Evolutionary conservation across 257 asterid genomes (phyloP).

Genomic region (Oldenlandia corymbosa): DNA sequence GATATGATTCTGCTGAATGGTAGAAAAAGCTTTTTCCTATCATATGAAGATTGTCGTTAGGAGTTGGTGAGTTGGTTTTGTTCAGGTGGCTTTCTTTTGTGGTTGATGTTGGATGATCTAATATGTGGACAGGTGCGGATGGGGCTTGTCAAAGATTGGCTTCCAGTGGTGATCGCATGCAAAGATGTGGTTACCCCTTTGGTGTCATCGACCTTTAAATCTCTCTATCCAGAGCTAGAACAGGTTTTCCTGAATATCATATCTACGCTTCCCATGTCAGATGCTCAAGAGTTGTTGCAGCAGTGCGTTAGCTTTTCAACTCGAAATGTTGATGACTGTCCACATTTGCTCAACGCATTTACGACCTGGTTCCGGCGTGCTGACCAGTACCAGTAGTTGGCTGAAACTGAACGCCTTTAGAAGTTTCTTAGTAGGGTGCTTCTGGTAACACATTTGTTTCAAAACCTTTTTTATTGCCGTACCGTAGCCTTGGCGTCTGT

Average conservation of each 20-base stretch:
- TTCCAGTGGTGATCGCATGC: slow-evolving; percentile 80
- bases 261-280: slow-evolving; percentile 81
- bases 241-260: slow-evolving; percentile 72
- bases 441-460: too few relatives aligned
- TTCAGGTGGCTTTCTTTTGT: too few relatives aligned
- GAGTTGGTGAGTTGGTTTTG: too few relatives aligned
- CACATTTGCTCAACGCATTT: slow-evolving; percentile 79
- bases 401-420: too few relatives aligned
- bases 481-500: neutral
- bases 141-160: slow-evolving; percentile 89
- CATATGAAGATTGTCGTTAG: too few relatives aligned
- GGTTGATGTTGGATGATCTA: neutral
- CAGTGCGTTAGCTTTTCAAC: slow-evolving; percentile 90
- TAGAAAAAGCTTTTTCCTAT: too few relatives aligned
- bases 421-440: too few relatives aligned
- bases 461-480: too few relatives aligned
- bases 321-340: slow-evolving; percentile 79
- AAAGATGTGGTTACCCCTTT: slow-evolving; percentile 49
- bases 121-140: slow-evolving; percentile 50
- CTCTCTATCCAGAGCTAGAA: slow-evolving; percentile 66
- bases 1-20: too few relatives aligned
- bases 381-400: slow-evolving; percentile 32
- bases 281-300: slow-evolving; percentile 65
- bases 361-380: slow-evolving; percentile 96
- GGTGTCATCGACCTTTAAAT: slow-evolving; percentile 49